These are phyloP conservation scores for Balamuthia mandrillaris DNA, from an alignment of 208 protist genomes.

Conservation along the genomic window DNA sequence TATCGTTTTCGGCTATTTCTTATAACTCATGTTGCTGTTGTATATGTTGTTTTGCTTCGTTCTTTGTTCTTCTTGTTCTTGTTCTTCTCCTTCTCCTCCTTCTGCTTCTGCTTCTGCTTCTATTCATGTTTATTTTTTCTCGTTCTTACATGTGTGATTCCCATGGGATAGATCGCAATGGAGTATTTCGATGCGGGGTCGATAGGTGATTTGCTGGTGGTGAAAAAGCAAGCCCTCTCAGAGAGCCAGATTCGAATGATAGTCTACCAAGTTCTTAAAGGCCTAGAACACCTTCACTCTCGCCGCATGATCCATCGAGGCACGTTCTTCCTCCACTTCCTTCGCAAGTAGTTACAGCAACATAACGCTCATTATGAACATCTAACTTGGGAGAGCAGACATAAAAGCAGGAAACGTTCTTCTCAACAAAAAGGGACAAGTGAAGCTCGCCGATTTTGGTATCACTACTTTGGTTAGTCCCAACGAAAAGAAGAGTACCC, in stretches of 20 bases:
- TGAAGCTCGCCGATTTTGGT: slow-evolving; percentile 40
- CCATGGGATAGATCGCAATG: slow-evolving; percentile 8
- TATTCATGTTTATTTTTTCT: background rate
- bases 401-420: slow-evolving; percentile 19
- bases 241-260: slow-evolving; percentile 33
- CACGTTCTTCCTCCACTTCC: background rate
- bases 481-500: slow-evolving; percentile 12
- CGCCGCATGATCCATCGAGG: slow-evolving; percentile 31
- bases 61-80: background rate
- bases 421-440: slow-evolving; percentile 31
- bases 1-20: too few species aligned
- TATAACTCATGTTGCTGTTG: background rate
- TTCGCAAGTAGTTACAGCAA: background rate
- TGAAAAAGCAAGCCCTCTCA: background rate
- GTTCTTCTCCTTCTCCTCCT: background rate
- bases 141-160: background rate
- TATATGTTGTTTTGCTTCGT: background rate
- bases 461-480: slow-evolving; percentile 1
- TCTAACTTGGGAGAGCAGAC: too few species aligned
- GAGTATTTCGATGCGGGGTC: slow-evolving; percentile 34
- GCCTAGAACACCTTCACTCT: slow-evolving; percentile 26
- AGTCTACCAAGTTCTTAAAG: background rate
- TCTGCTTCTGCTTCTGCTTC: background rate
- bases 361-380: background rate
- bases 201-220: background rate